Conservation (phyloP, 352 stramenopile species). For the Aphanomyces astaci region DNA sequence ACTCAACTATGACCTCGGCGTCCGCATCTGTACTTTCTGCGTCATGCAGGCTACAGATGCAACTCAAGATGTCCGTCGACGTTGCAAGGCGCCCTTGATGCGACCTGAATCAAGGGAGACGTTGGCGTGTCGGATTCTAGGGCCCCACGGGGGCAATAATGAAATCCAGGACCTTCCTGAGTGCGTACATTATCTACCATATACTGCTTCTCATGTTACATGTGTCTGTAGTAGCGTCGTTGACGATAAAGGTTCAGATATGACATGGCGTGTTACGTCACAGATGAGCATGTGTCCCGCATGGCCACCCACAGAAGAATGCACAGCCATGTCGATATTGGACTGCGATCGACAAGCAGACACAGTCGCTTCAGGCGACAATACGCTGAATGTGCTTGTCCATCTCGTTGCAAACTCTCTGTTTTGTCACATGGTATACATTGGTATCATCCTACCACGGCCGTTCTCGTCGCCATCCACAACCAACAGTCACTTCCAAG, state of each 20-base stretch:
- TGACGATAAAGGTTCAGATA: neutral
- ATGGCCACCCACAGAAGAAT: neutral
- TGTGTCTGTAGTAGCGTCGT: neutral
- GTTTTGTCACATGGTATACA: conserved; percentile 54
- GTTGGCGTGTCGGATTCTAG: neutral
- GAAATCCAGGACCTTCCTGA: conserved; percentile 1
- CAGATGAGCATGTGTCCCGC: neutral
- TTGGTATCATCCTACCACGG: conserved; percentile 58
- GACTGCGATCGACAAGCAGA: conserved; percentile 7
- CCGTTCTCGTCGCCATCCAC: neutral
- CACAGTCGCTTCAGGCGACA: conserved; percentile 44
- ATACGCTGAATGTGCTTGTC: conserved; percentile 68
- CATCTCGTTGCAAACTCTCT: conserved; percentile 61
- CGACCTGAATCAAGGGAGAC: conserved; percentile 30
- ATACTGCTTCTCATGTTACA: neutral
- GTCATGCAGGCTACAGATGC: conserved; percentile 66
- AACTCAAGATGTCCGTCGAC: conserved; percentile 24
- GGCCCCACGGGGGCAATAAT: neutral
- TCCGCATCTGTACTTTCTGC: conserved; percentile 72
- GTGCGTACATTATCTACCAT: neutral
- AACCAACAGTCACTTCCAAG: conserved; percentile 51
- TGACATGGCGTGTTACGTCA: conserved; percentile 1
- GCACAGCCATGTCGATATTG: conserved; percentile 4
- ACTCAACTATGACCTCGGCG: conserved; percentile 70
- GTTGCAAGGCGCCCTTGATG: conserved; percentile 46